Evolutionary conservation across 768 basidiomycete genomes (phyloP).

Genomic region (Hemileccinum impolitum): DNA sequence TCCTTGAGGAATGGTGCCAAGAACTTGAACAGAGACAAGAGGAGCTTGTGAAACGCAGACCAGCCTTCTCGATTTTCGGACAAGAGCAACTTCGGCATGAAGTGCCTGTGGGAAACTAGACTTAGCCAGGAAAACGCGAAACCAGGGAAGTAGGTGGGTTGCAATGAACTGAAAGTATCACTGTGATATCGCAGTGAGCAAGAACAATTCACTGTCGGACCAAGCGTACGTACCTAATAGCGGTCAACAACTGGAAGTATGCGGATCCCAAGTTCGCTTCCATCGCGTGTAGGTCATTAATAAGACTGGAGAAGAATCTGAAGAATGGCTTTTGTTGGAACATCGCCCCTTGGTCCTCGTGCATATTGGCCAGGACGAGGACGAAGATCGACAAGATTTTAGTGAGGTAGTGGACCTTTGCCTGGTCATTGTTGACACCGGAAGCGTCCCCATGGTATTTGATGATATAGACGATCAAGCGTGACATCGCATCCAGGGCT

Average conservation of each 20-base stretch:
- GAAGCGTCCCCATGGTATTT: constrained; percentile 98
- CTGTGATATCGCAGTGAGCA: constrained; percentile 37
- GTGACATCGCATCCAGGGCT: constrained; percentile 91
- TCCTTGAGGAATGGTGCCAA: constrained; percentile 86
- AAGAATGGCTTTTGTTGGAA: constrained; percentile 99
- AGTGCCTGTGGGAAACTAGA: constrained; percentile 90
- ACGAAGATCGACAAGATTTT: constrained; percentile 98
- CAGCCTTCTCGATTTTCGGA: constrained; percentile 94
- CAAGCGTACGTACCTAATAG: constrained; percentile 69
- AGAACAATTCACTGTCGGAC: background rate
- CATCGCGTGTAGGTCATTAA: constrained; percentile 87
- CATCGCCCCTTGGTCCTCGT: constrained; percentile 86
- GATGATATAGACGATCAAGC: constrained; percentile 95
- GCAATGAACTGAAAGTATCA: constrained; percentile 92
- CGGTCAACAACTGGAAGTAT: constrained; percentile 84
- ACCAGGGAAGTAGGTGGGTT: constrained; percentile 95
- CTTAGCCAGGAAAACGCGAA: constrained; percentile 99
- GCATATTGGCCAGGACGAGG: constrained; percentile 88
- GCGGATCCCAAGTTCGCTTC: constrained; percentile 83
- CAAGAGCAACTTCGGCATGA: constrained; percentile 93
- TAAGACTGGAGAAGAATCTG: constrained; percentile 94
- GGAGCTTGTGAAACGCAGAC: constrained; percentile 92
- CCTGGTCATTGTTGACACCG: constrained; percentile 88
- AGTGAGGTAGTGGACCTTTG: constrained; percentile 93
- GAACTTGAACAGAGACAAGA: constrained; percentile 95